Percentiles rank a stretch among this genome's conserved stretches.
Conservation (phyloP, 176 grass and related monocot genomes). For the Chloris gayana region DNA sequence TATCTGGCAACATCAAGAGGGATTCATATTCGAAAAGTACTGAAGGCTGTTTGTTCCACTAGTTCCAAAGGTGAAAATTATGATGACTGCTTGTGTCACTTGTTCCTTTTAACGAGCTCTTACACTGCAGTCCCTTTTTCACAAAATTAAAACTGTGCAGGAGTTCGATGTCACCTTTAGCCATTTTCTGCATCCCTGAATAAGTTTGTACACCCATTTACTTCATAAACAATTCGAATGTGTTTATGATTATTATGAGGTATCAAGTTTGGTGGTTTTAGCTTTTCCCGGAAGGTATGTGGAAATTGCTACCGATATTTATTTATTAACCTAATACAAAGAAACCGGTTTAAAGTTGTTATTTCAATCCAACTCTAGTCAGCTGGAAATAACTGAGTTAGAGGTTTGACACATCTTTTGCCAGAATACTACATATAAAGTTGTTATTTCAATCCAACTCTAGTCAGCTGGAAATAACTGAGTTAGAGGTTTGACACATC, state of each 20-base stretch:
- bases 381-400: conserved; percentile 38
- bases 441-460: conserved; percentile 33
- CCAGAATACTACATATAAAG: conserved; percentile 49
- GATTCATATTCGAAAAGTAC: conserved; percentile 15
- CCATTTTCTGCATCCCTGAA: neutral
- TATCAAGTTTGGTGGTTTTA: neutral
- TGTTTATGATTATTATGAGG: neutral
- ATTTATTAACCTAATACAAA: neutral
- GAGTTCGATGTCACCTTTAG: neutral
- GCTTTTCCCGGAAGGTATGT: neutral
- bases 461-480: conserved; percentile 39
- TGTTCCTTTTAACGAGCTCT: conserved; percentile 2
- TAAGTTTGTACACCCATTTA: conserved; percentile 14
- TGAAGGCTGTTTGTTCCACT: neutral
- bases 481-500: conserved; percentile 31
- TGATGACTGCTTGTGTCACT: conserved; percentile 18
- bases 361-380: conserved; percentile 36
- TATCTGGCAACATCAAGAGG: neutral
- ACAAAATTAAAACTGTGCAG: neutral
- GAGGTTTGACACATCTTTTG: conserved; percentile 38
- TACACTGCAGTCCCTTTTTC: conserved; percentile 7
- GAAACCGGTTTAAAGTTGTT: conserved; percentile 29
- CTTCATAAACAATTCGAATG: neutral
- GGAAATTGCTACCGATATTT: neutral
- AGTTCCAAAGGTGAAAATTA: conserved; percentile 3